A percentile compares a stretch with the other conserved stretches of the same genome.
Conservation (phyloP, 306 rosid genomes). For the Crataegus laevigata region DNA sequence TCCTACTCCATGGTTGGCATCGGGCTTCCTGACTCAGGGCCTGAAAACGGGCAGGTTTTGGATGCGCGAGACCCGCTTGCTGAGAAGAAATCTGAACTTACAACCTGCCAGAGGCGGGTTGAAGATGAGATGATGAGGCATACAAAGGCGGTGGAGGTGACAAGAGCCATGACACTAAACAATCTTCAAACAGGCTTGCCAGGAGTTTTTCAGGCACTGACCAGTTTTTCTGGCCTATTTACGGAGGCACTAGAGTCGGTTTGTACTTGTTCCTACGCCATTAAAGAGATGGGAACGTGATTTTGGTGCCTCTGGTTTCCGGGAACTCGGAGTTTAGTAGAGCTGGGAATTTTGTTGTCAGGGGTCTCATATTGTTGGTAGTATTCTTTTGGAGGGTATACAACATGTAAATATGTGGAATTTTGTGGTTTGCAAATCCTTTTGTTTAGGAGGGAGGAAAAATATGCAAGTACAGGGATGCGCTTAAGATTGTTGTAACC, state of each 20-base stretch:
- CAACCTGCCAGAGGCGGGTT: constrained; percentile 79
- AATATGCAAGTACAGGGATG: constrained; percentile 61
- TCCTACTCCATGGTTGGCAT: constrained; percentile 96
- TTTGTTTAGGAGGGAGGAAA: constrained; percentile 25
- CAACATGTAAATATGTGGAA: constrained; percentile 64
- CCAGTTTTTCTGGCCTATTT: constrained; percentile 83
- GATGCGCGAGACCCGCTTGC: constrained; percentile 92
- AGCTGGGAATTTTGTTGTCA: constrained; percentile 36
- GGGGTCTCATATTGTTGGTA: constrained; percentile 8
- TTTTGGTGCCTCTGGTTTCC: constrained; percentile 28
- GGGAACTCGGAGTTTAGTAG: constrained; percentile 24
- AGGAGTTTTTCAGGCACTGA: constrained; percentile 88
- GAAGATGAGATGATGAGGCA: constrained; percentile 87
- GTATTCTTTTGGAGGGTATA: constrained; percentile 26
- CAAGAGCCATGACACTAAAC: constrained; percentile 91
- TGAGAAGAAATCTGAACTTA: constrained; percentile 76
- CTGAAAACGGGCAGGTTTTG: constrained; percentile 57
- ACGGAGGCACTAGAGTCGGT: constrained; percentile 72
- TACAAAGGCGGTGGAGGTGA: constrained; percentile 80
- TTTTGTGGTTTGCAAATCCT: constrained; percentile 48
- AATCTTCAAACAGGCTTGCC: constrained; percentile 96
- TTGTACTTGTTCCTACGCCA: constrained; percentile 71
- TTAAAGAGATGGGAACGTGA: constrained; percentile 40
- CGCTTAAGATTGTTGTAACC: constrained; percentile 52
- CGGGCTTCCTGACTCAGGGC: constrained; percentile 70